Base-by-base conservation (phyloP, 306 rosid species). In the Ammopiptanthus mongolicus region DNA sequence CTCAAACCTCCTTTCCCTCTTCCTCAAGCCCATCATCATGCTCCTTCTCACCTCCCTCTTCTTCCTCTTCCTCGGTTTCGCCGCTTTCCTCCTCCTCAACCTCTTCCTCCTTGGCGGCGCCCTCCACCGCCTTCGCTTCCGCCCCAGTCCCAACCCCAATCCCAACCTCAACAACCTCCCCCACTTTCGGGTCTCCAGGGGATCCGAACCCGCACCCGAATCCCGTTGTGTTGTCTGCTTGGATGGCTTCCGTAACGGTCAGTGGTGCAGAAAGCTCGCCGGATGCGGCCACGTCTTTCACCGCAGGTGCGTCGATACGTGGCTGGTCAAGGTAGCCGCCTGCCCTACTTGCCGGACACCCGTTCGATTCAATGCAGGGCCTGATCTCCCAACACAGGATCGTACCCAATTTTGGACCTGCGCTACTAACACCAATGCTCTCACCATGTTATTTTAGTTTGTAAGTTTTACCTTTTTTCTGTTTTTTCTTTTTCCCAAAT, bases 291-390 rank as follows among this genome's bases (percentile, higher is more conserved):
- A 95, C 70, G 64, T 90, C 25, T 92, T 91, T 19, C 97, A 95
- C 25, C 80, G 89, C 21, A 78, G 84, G 17, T 95, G 97, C 44
- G 66, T 95, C 22, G 99, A 95, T 78, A 64, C 88, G 51, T 95
- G 99, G 97, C 75, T 95, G 23, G 42, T 89, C 2, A 95, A 88
- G 86, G 87, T 82, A 9, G 82, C 93, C 3, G 87, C 91, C 0
- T 95, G 99, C 41, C 97, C 99, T 62, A 83, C 87, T 31, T 92
- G 97, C 82, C 88, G 99, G 21, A 73, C 91, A 3, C 86, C 87
- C 10, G 97, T 95, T 56, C 83, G 89, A 51, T 81, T 78, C 7
- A 72, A 70, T 70, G 34, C 62, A 1, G 66, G 13, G n/a, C 33
- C 59, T 5, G 0, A 2, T 65, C 52, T 19, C 52, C 81, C 71